A percentile compares a stretch with the other conserved stretches of the same genome.
Evolutionary conservation across 2,329 filamentous ascomycete genomes (phyloP).

Genomic region (Hypoxylon sp.): DNA sequence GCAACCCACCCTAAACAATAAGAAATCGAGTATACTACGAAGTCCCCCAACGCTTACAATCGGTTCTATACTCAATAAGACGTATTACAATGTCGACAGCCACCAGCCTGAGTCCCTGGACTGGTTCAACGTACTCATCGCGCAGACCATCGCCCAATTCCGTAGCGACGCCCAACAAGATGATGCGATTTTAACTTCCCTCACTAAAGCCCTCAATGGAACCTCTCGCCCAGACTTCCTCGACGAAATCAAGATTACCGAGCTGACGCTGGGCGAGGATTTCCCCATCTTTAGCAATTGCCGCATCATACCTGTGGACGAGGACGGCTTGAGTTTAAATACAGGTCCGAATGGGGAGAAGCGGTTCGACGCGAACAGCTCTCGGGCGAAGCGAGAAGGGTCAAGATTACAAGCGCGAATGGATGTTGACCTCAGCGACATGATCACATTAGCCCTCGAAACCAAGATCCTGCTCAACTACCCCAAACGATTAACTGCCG

Average conservation of each 20-base stretch:
- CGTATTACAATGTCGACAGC: slow-evolving; percentile 95
- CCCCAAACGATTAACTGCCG: slow-evolving; percentile 87
- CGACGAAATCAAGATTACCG: slow-evolving; percentile 92
- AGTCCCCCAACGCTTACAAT: slow-evolving; percentile 84
- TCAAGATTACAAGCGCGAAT: slow-evolving; percentile 90
- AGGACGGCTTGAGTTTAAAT: slow-evolving; percentile 75
- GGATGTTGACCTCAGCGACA: slow-evolving; percentile 97
- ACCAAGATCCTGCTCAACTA: slow-evolving; percentile 96
- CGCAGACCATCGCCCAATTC: slow-evolving; percentile 96
- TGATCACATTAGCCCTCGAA: slow-evolving; percentile 93
- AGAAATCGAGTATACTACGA: slow-evolving; percentile 79
- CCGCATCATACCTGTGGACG: slow-evolving; percentile 90
- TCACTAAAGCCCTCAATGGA: slow-evolving; percentile 91
- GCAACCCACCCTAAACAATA: slow-evolving; percentile 67
- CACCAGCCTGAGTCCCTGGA: slow-evolving; percentile 97
- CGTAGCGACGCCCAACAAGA: slow-evolving; percentile 92
- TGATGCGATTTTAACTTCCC: slow-evolving; percentile 86
- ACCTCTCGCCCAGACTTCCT: slow-evolving; percentile 88
- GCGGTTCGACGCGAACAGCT: slow-evolving; percentile 64
- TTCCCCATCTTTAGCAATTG: slow-evolving; percentile 99
- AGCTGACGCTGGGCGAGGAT: slow-evolving; percentile 94
- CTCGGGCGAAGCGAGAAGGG: slow-evolving; percentile 68
- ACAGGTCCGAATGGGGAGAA: slow-evolving; percentile 56
- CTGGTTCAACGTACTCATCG: slow-evolving; percentile 98
- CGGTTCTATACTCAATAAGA: slow-evolving; percentile 94